Percentiles rank a stretch among this genome's conserved stretches.
Conservation (phyloP, 768 basidiomycete species). For the Rhizopogon vinicolor region DNA sequence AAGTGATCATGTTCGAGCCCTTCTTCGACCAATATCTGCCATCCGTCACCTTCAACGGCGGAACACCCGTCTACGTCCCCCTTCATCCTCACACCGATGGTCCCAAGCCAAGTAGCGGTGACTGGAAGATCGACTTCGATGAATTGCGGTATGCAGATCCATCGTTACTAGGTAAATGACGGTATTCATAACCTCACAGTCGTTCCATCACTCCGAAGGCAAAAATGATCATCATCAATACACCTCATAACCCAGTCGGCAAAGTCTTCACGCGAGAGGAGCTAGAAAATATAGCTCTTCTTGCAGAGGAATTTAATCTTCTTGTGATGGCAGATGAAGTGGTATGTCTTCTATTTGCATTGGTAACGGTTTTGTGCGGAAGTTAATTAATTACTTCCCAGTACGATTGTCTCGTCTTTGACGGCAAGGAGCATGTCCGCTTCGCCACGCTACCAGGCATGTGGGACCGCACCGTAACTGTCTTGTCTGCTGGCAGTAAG, state of each 20-base stretch:
- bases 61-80: slow-evolving; percentile 90
- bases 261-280: slow-evolving; percentile 89
- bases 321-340: slow-evolving; percentile 97
- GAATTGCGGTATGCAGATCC: slow-evolving; percentile 63
- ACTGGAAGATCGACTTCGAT: slow-evolving; percentile 89
- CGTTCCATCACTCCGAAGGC: slow-evolving; percentile 82
- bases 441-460: slow-evolving; percentile 95
- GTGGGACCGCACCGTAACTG: slow-evolving; percentile 98
- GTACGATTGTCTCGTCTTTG: slow-evolving; percentile 94
- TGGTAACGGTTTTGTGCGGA: background rate
- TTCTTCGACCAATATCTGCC: slow-evolving; percentile 97
- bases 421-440: slow-evolving; percentile 83
- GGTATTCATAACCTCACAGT: slow-evolving; percentile 29
- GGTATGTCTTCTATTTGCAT: slow-evolving; percentile 38
- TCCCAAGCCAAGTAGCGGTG: slow-evolving; percentile 51
- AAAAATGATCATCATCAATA: slow-evolving; percentile 95
- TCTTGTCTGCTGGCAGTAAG: slow-evolving; percentile 93
- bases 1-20: slow-evolving; percentile 98
- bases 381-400: slow-evolving; percentile 23
- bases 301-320: slow-evolving; percentile 91
- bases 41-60: slow-evolving; percentile 91
- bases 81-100: slow-evolving; percentile 75
- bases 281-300: slow-evolving; percentile 75
- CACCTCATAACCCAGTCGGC: slow-evolving; percentile 97
- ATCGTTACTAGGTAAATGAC: background rate